phyloP scores from a whole-genome alignment of 257 asterid genomes.

The Ilex asprella region DNA sequence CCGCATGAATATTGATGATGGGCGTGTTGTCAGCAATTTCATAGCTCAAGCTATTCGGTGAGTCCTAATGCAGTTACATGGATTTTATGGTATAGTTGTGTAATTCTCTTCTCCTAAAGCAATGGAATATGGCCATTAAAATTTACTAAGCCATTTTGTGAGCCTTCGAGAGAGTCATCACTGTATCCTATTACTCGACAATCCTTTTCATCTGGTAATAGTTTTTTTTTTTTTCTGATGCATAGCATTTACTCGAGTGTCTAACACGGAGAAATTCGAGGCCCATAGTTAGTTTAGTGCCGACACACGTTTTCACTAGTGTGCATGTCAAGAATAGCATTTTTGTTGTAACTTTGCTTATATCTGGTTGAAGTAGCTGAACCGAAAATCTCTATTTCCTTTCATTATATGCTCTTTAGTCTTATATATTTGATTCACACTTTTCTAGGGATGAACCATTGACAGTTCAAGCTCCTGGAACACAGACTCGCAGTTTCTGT shows the following conservation, averaged over 20 bases:
- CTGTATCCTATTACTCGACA: background rate
- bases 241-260: no score
- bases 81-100: background rate
- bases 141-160: no score
- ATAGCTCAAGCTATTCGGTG: constrained; percentile 97
- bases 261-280: no score
- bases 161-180: background rate
- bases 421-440: background rate
- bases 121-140: background rate
- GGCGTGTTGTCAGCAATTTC: constrained; percentile 98
- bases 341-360: background rate
- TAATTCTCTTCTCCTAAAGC: background rate
- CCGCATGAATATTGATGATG: constrained; percentile 96
- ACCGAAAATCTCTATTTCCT: background rate
- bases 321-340: background rate
- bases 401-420: background rate
- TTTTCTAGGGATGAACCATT: background rate
- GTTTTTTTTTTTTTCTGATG: background rate
- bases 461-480: constrained; percentile 1
- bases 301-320: background rate
- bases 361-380: background rate
- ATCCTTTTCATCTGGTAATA: no score
- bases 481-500: constrained; percentile 3
- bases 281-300: no score
- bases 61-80: background rate